Percentiles rank a stretch among this genome's conserved stretches.
Evolutionary conservation across 768 basidiomycete genomes (phyloP).

Genomic region (Chalciporus piperatus): DNA sequence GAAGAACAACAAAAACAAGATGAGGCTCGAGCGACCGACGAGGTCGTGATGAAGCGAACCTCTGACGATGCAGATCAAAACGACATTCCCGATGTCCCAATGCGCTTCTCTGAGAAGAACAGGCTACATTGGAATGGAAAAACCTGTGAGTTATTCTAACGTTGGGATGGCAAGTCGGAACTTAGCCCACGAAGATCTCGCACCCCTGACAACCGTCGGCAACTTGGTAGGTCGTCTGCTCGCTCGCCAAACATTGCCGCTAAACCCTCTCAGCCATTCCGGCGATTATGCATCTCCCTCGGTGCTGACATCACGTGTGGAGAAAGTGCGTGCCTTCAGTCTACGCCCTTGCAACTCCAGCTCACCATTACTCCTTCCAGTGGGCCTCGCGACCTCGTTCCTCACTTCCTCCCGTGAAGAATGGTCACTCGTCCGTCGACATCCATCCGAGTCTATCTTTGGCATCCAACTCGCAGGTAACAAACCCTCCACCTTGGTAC

Average conservation of each 20-base stretch:
- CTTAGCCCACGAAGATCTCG: conserved; percentile 45
- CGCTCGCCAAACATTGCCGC: not conserved
- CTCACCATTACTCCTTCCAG: conserved; percentile 32
- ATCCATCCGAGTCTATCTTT: conserved; percentile 83
- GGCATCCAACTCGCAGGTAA: conserved; percentile 93
- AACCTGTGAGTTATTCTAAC: conserved; percentile 56
- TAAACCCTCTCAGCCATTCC: conserved; percentile 67
- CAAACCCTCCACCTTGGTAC: conserved; percentile 73
- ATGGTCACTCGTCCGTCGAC: conserved; percentile 89
- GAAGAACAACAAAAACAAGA: conserved; percentile 18
- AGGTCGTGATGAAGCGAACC: conserved; percentile 33
- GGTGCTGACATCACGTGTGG: conserved; percentile 96
- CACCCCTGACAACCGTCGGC: conserved; percentile 91
- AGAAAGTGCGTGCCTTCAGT: conserved; percentile 57
- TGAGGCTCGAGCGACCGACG: not conserved
- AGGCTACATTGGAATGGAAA: conserved; percentile 83
- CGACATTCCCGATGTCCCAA: conserved; percentile 67
- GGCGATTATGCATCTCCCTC: conserved; percentile 79
- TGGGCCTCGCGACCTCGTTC: conserved; percentile 94
- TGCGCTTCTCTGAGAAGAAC: conserved; percentile 80
- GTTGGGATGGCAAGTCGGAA: conserved; percentile 30
- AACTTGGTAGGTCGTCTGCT: conserved; percentile 60
- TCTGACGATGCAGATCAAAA: conserved; percentile 35
- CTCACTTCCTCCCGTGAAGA: conserved; percentile 87
- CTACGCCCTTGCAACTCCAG: not conserved